Evolutionary conservation across 169 alveolate species (phyloP), one percentile per base, ranked within the genome.

Genomic region (Cryptosporidium sp.): DNA sequence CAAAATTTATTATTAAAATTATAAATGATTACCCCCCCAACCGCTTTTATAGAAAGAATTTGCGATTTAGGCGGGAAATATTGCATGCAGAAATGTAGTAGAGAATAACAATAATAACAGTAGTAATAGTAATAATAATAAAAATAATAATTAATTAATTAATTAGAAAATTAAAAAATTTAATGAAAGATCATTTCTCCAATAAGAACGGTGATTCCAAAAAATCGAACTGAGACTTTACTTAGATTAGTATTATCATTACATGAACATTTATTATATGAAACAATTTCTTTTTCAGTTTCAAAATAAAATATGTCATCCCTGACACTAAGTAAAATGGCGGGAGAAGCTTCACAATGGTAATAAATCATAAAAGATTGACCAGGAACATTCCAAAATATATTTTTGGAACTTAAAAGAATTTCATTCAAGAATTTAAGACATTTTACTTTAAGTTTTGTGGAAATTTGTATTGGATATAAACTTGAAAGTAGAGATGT

Each of bases 331-430:
- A 23, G 29, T 14, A 80, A 31, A n/a, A 31, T 80, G 14, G 87
- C 87, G 52, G 73, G 68, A 60, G 58, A 37, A 10, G 87, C 33
- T 29, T 80, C 65, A n/a, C 65, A 61, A 44, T 80, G 87, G 33
- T 42, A 65, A 48, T 80, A 65, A 9, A 80, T 7, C 87, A 80
- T 80, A 48, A 80, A 65, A n/a, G 87, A 80, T 60, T 80, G 51
- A 1, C 87, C 87, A 21, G 87, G 87, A 26, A 80, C 67, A 42
- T 80, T 58, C 87, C 87, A 80, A 44, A 42, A 23, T 18, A 65
- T 39, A 48, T 80, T 80, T 31, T 60, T 80, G 12, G 68, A 58
- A 8, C 23, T 26, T 18, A 65, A 26, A 80, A 37, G 23, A 6
- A 18, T 31, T n/a, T n/a, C 39, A 48, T 39, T 80, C 3, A 80